Conservation (phyloP, 2,329 filamentous ascomycete species). For the Trichoderma sp. region DNA sequence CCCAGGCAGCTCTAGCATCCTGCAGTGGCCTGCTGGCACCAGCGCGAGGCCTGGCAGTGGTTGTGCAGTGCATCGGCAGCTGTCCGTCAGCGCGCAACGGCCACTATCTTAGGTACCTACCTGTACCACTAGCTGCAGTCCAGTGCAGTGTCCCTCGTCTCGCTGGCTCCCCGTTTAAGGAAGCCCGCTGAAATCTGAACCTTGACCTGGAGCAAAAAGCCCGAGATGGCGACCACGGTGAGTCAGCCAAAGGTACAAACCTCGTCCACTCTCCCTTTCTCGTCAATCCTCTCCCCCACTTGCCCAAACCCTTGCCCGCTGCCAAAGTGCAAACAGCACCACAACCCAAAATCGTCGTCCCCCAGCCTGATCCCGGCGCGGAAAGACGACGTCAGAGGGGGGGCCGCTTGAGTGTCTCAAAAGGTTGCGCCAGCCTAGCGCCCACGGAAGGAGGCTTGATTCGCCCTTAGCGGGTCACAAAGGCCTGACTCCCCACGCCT, state of each 20-base stretch:
- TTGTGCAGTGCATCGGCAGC: background rate
- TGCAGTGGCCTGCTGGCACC: slow-evolving; percentile 12
- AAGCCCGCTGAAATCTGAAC: background rate
- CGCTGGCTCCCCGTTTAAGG: background rate
- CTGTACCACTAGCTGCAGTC: background rate
- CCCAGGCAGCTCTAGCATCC: background rate
- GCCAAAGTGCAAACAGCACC: slow-evolving; percentile 16
- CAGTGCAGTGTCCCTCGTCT: background rate
- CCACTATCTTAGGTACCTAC: too few relatives aligned
- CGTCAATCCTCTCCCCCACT: slow-evolving; percentile 13
- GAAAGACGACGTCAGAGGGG: slow-evolving; percentile 34
- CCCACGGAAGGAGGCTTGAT: slow-evolving; percentile 29
- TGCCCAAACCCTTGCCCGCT: background rate
- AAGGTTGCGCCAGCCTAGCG: slow-evolving; percentile 34
- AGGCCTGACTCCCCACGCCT: slow-evolving; percentile 20
- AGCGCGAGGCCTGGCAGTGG: slow-evolving; percentile 7
- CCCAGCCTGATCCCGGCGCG: slow-evolving; percentile 18
- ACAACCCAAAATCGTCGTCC: slow-evolving; percentile 5
- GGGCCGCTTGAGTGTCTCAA: slow-evolving; percentile 36
- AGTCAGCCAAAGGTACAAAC: slow-evolving; percentile 27
- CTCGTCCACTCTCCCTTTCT: slow-evolving; percentile 7
- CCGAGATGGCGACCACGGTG: slow-evolving; percentile 38
- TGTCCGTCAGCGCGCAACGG: background rate
- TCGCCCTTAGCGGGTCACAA: slow-evolving; percentile 28
- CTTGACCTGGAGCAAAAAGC: background rate